These are phyloP conservation scores for Waitea zeae DNA, from an alignment of 1,284 basidiomycete species.

Conservation along the genomic window DNA sequence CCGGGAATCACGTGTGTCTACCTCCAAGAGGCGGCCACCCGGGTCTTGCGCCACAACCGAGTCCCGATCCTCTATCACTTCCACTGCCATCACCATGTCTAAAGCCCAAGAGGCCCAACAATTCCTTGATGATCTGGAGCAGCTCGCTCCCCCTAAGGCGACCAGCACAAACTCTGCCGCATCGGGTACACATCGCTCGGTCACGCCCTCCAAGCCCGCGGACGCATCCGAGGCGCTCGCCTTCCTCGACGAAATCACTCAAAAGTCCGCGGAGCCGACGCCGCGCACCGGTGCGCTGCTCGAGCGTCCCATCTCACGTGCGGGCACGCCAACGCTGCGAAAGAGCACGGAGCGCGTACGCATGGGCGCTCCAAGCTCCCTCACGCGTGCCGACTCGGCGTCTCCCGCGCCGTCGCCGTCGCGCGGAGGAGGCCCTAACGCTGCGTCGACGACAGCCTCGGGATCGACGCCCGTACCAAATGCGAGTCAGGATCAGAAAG, in stretches of 20 bases:
- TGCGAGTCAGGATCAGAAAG: constrained; percentile 9
- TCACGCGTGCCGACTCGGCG: constrained; percentile 11
- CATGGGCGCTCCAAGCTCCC: constrained; percentile 30
- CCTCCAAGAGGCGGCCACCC: too few relatives aligned
- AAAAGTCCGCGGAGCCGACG: constrained; percentile 67
- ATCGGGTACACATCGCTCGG: too few relatives aligned
- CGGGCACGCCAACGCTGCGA: constrained; percentile 52
- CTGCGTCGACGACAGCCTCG: constrained; percentile 11
- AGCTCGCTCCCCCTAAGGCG: constrained; percentile 28
- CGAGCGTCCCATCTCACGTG: constrained; percentile 44
- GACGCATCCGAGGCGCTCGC: constrained; percentile 72
- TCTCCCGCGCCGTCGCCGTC: too few relatives aligned
- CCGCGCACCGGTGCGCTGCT: constrained; percentile 35
- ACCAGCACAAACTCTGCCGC: constrained; percentile 10
- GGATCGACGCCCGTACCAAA: constrained; percentile 11
- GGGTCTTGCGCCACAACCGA: neutral
- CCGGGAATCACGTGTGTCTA: too few relatives aligned
- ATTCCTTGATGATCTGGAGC: constrained; percentile 83
- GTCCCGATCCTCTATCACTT: neutral
- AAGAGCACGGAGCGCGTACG: constrained; percentile 66
- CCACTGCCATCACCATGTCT: constrained; percentile 40
- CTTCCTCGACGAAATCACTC: constrained; percentile 88
- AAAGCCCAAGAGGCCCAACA: constrained; percentile 82
- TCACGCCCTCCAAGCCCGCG: constrained; percentile 25
- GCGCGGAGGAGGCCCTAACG: too few relatives aligned